A percentile compares a stretch with the other conserved stretches of the same genome.
Conservation (phyloP, 768 basidiomycete species). For the Leccinellum luteum region DNA sequence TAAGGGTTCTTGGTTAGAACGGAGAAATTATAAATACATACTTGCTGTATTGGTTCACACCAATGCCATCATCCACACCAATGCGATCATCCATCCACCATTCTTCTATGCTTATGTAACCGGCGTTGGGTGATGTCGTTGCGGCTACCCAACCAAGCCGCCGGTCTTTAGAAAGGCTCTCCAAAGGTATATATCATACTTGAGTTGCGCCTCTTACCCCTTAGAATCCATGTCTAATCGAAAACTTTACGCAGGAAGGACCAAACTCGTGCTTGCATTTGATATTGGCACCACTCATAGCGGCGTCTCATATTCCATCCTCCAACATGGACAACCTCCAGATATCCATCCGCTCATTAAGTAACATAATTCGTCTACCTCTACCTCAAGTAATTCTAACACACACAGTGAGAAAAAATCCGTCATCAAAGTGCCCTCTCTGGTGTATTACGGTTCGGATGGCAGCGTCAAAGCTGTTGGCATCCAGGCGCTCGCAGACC, state of each 20-base stretch:
- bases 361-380: not conserved
- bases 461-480: not conserved
- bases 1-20: not conserved
- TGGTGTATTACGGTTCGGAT: not conserved
- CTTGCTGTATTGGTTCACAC: too few species aligned
- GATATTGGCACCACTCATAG: constrained; percentile 49
- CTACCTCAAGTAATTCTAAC: not conserved
- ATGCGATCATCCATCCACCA: too few species aligned
- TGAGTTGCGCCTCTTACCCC: too few species aligned
- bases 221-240: constrained; percentile 5
- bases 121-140: too few species aligned
- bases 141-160: not conserved
- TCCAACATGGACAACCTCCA: constrained; percentile 8
- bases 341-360: constrained; percentile 10
- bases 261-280: constrained; percentile 41
- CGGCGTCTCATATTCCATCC: constrained; percentile 38
- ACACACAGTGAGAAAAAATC: constrained; percentile 15
- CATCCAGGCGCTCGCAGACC: not conserved
- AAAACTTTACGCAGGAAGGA: constrained; percentile 5
- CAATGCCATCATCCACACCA: too few species aligned
- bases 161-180: not conserved
- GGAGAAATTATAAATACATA: not conserved
- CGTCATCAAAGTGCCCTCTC: not conserved
- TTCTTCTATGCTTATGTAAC: too few species aligned
- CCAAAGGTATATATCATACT: not conserved